These are phyloP conservation scores for Ophiostoma ips DNA, from an alignment of 2,329 filamentous ascomycete species.

Conservation along the genomic window DNA sequence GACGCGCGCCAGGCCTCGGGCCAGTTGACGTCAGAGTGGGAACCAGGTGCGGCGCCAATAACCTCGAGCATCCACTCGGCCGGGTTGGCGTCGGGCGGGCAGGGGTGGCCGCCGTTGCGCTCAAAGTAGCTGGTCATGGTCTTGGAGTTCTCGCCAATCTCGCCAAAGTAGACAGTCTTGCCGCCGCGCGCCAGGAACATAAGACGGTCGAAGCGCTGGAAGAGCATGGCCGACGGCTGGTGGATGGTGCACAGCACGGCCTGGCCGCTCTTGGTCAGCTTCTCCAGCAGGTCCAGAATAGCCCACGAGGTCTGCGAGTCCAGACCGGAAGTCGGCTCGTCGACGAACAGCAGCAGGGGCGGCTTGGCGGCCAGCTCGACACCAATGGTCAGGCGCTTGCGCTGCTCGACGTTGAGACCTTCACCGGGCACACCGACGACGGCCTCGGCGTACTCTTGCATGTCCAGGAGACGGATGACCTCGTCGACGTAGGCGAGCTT, in stretches of 20 bases:
- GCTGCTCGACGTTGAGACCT: constrained; percentile 60
- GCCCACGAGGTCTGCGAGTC: constrained; percentile 91
- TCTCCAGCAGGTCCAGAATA: constrained; percentile 76
- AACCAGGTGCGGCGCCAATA: constrained; percentile 51
- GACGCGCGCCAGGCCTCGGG: constrained; percentile 46
- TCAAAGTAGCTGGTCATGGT: constrained; percentile 64
- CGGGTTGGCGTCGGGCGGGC: constrained; percentile 58
- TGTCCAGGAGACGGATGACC: constrained; percentile 80
- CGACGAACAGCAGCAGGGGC: constrained; percentile 76
- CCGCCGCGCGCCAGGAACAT: constrained; percentile 69
- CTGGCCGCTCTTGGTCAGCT: constrained; percentile 76
- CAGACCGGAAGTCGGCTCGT: constrained; percentile 88
- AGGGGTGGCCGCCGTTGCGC: constrained; percentile 50
- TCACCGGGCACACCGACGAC: constrained; percentile 82
- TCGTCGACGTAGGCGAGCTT: constrained; percentile 84
- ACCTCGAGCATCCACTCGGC: constrained; percentile 67
- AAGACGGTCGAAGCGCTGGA: constrained; percentile 77
- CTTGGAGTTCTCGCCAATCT: constrained; percentile 52
- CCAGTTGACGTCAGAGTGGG: constrained; percentile 50
- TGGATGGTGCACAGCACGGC: constrained; percentile 96
- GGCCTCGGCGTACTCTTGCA: constrained; percentile 81
- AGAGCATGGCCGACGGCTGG: constrained; percentile 90
- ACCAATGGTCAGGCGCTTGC: constrained; percentile 68
- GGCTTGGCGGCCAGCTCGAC: constrained; percentile 83
- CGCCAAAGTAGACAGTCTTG: constrained; percentile 68